Evolutionary conservation across 352 stramenopile species (phyloP), one percentile per base, ranked within the genome.

Genomic region (Pythium brassicae): DNA sequence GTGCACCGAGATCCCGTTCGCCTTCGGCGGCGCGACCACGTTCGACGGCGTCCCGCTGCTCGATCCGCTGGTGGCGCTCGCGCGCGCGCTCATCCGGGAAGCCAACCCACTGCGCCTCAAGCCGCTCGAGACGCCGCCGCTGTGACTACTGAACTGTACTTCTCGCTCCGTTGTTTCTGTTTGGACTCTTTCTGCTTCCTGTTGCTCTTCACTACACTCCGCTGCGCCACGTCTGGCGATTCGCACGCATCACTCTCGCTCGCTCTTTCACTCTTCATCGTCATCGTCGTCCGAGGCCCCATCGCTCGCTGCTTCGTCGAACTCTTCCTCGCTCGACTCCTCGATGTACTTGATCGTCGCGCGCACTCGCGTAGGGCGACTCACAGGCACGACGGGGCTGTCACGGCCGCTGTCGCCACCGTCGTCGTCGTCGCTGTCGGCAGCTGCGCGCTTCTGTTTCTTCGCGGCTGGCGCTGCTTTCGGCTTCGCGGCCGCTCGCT

Each of bases 281-380:
- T 32, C 48, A 3, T 80, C 69, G 53, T 78, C 87, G 50, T 90
- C 82, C 50, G 74, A 87, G 51, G 83, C 78, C 10, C 83, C 74
- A 34, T 70, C 74, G n/a, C 32, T 37, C 32, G 14, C 5, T 3
- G 72, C 70, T 4, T 87, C 76, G 34, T 76, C 67, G 6, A 62
- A 58, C 0, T 62, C 52, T 3, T 62, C 66, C n/a, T 81, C 76
- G 29, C 78, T 89, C 14, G 71, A 82, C 15, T 76, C 61, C 23
- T 74, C 69, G 4, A 67, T 70, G 64, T 89, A 91, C 0, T 70
- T 67, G 53, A 87, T 80, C 29, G 62, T 66, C 39, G 72, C 66
- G 35, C 73, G 71, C 17, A 59, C 61, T 23, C 77, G 73, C 40
- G 52, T 61, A n/a, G 61, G 62, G 50, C 77, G 77, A 32, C 69